phyloP scores from a whole-genome alignment of 805 yeast species.

The Candida sakaeoensis region DNA sequence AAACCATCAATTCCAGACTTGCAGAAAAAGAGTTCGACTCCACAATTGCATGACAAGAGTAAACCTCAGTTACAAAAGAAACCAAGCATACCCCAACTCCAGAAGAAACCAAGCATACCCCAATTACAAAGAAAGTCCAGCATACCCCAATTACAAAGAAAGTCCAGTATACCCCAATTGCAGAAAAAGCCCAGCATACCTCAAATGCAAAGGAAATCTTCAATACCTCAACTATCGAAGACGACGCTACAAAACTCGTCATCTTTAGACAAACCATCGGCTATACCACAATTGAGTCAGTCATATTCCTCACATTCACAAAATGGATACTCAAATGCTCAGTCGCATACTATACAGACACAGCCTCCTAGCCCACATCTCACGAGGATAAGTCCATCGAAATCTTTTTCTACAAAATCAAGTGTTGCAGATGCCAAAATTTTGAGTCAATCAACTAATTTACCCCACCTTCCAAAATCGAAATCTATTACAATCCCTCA shows the following conservation, averaged over 20 bases:
- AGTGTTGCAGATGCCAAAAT: not conserved
- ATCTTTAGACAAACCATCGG: no score
- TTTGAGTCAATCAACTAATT: constrained; percentile 7
- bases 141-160: constrained; percentile 13
- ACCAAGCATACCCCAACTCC: constrained; percentile 16
- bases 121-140: constrained; percentile 12
- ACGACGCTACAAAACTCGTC: no score
- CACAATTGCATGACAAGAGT: constrained; percentile 16
- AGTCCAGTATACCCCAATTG: constrained; percentile 14
- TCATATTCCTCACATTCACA: not conserved
- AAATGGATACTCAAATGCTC: not conserved
- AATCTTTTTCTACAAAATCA: constrained; percentile 5
- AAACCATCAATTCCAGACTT: constrained; percentile 16
- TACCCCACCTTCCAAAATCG: constrained; percentile 5
- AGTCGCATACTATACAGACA: not conserved
- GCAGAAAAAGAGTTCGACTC: no score
- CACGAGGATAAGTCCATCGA: constrained; percentile 9
- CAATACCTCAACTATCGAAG: constrained; percentile 3
- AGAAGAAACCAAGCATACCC: constrained; percentile 12
- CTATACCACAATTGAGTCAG: no score
- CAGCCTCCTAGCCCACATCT: constrained; percentile 4
- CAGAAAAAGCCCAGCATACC: constrained; percentile 11
- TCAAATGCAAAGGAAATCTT: constrained; percentile 4
- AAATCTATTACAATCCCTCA: constrained; percentile 21
- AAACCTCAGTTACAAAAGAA: constrained; percentile 16